These are phyloP conservation scores for Alternaria tenuissima DNA, from an alignment of 2,329 filamentous ascomycete genomes.

Conservation along the genomic window DNA sequence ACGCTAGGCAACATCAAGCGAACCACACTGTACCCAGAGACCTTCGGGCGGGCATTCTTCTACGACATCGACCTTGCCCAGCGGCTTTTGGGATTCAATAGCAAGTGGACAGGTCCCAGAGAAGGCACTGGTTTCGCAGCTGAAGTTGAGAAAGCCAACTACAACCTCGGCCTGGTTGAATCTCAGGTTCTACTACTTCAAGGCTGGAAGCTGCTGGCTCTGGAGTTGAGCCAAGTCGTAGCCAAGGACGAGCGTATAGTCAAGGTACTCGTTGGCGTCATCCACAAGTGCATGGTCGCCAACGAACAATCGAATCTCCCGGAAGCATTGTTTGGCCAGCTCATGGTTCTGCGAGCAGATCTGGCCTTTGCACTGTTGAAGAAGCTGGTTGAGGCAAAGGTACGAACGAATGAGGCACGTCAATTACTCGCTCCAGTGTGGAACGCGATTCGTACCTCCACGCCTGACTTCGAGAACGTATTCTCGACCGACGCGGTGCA, in stretches of 20 bases:
- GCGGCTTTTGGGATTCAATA: slow-evolving; percentile 78
- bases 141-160: slow-evolving; percentile 87
- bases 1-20: slow-evolving; percentile 82
- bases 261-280: slow-evolving; percentile 76
- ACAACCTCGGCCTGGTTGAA: slow-evolving; percentile 90
- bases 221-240: slow-evolving; percentile 78
- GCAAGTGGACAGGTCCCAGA: slow-evolving; percentile 71
- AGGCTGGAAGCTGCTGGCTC: slow-evolving; percentile 86
- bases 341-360: slow-evolving; percentile 79
- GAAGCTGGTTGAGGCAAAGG: slow-evolving; percentile 69
- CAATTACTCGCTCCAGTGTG: slow-evolving; percentile 66
- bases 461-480: slow-evolving; percentile 67
- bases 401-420: slow-evolving; percentile 61
- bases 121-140: slow-evolving; percentile 74
- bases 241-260: slow-evolving; percentile 65
- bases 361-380: slow-evolving; percentile 85
- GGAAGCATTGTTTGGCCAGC: slow-evolving; percentile 80
- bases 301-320: slow-evolving; percentile 78
- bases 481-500: slow-evolving; percentile 65
- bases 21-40: slow-evolving; percentile 69
- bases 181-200: slow-evolving; percentile 87
- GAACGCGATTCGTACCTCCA: slow-evolving; percentile 65
- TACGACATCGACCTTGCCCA: slow-evolving; percentile 82
- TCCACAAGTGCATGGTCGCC: slow-evolving; percentile 77
- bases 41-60: slow-evolving; percentile 80